These are phyloP conservation scores for Penicillium digitatum DNA, from an alignment of 2,329 filamentous ascomycete genomes.

Conservation along the genomic window DNA sequence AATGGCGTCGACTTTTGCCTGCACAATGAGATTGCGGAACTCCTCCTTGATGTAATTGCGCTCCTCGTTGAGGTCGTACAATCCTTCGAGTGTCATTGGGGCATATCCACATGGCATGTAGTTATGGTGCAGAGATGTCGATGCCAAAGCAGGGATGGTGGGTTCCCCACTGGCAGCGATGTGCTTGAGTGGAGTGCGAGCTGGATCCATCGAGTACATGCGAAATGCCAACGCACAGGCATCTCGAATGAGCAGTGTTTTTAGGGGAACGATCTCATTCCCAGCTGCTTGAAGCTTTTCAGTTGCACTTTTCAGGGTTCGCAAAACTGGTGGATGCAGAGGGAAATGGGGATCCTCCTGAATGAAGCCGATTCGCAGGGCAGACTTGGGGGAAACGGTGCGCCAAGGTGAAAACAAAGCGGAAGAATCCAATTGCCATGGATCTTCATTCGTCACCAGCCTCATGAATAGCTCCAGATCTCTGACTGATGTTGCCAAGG, in stretches of 20 bases:
- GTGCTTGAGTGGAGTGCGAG: conserved; percentile 21
- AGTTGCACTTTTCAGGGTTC: conserved; percentile 6
- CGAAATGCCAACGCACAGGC: conserved; percentile 10
- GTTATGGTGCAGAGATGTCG: conserved; percentile 17
- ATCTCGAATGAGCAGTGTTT: conserved; percentile 4
- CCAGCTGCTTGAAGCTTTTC: conserved; percentile 8
- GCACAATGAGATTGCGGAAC: conserved; percentile 42
- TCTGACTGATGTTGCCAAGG: conserved; percentile 25
- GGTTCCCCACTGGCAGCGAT: conserved; percentile 43
- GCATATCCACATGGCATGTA: conserved; percentile 9
- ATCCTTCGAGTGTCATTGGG: conserved; percentile 34
- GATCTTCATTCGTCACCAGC: conserved; percentile 16
- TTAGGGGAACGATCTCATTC: conserved; percentile 7
- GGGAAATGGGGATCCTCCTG: conserved; percentile 15
- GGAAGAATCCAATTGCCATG: conserved; percentile 24
- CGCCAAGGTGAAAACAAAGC: conserved; percentile 26
- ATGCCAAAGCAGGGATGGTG: conserved; percentile 12
- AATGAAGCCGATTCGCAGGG: conserved; percentile 11
- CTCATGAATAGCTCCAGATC: conserved; percentile 24
- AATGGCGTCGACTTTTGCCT: conserved; percentile 48
- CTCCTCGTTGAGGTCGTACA: conserved; percentile 45
- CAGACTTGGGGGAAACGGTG: conserved; percentile 8
- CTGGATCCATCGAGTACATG: conserved; percentile 17
- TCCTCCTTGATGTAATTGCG: conserved; percentile 31
- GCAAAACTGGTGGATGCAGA: conserved; percentile 16